Evolutionary conservation across 768 basidiomycete species (phyloP).

Genomic region (Panellus pusillus): DNA sequence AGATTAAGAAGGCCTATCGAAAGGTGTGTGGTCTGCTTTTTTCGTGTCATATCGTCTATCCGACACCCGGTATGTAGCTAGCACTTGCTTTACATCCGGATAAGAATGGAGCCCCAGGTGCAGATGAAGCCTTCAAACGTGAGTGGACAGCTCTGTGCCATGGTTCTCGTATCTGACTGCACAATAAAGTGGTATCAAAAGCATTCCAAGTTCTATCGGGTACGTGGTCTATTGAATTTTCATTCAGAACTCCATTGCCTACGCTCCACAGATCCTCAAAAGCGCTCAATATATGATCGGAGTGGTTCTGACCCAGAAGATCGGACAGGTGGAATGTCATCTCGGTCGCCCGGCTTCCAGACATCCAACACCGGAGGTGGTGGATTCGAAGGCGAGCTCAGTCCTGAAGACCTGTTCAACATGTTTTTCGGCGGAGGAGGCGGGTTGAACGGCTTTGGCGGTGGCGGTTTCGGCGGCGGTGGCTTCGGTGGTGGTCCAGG

Average conservation of each 20-base stretch:
- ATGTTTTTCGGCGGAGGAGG: constrained; percentile 91
- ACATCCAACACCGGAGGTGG: constrained; percentile 49
- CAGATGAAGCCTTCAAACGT: constrained; percentile 99
- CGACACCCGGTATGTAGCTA: constrained; percentile 45
- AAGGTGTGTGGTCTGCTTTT: constrained; percentile 58
- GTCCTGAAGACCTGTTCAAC: constrained; percentile 95
- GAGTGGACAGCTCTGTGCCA: constrained; percentile 29
- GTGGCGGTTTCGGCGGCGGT: constrained; percentile 46
- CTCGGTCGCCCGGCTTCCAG: constrained; percentile 49
- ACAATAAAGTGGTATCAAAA: constrained; percentile 85
- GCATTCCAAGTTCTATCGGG: constrained; percentile 94
- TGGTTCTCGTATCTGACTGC: constrained; percentile 11
- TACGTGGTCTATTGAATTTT: constrained; percentile 24
- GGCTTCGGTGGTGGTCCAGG: constrained; percentile 54
- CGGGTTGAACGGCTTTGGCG: constrained; percentile 21
- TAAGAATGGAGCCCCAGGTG: constrained; percentile 96
- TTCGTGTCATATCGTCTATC: constrained; percentile 7
- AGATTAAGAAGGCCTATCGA: constrained; percentile 93
- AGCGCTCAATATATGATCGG: constrained; percentile 83
- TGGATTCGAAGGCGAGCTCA: constrained; percentile 80
- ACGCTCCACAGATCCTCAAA: constrained; percentile 66
- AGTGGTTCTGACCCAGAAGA: constrained; percentile 89
- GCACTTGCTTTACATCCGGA: constrained; percentile 89
- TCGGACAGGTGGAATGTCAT: constrained; percentile 69
- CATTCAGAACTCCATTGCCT: constrained; percentile 2